Evolutionary conservation across 371 early-diverging fungal species (phyloP), one percentile per base, ranked within the genome.

Genomic region (Mortierella sp.): DNA sequence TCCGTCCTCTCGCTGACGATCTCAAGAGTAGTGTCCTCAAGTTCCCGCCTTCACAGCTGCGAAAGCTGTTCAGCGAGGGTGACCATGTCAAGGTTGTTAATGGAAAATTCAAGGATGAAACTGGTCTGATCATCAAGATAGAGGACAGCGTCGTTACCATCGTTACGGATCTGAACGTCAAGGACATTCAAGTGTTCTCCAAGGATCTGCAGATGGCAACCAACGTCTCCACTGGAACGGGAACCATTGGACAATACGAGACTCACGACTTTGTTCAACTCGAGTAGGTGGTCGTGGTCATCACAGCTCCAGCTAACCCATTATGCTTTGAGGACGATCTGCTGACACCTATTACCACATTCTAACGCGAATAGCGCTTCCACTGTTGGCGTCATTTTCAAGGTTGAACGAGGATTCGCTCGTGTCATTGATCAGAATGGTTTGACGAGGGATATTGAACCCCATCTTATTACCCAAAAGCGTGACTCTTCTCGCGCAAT

Each of bases 41-140:
- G 44, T 68, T 80, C 48, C 67, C 60, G 10, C 79, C 90, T 1
- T 78, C 81, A 27, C 92, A 94, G 63, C 84, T 99, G 17, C 85
- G 92, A 54, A 98, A 97, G 81, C 85, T 88, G 43, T 98, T 96
- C 74, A 80, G 83, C 16, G 85, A 89, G 40, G 99, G 99, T 58
- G 96, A 98, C 63, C 94, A 96, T 58, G 97, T 97, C 65, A 90
- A 93, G 79, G 97, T 98, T n/a, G 88, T 94, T 46, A 86, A 90
- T 43, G 99, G 99, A 28, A 86, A 89, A n/a, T 91, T 89, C 70
- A 87, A 86, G 72, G 94, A 90, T 48, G 92, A 94, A 61, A 92
- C 94, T 5, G 99, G 99, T 61, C 81, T 96, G 85, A 90, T 98
- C 51, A 82, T 96, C 41, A 87, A 87, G 51, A 87, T 96, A 9